These are phyloP conservation scores for Ophiostoma tasmaniense DNA, from an alignment of 2,329 filamentous ascomycete genomes.

Conservation along the genomic window DNA sequence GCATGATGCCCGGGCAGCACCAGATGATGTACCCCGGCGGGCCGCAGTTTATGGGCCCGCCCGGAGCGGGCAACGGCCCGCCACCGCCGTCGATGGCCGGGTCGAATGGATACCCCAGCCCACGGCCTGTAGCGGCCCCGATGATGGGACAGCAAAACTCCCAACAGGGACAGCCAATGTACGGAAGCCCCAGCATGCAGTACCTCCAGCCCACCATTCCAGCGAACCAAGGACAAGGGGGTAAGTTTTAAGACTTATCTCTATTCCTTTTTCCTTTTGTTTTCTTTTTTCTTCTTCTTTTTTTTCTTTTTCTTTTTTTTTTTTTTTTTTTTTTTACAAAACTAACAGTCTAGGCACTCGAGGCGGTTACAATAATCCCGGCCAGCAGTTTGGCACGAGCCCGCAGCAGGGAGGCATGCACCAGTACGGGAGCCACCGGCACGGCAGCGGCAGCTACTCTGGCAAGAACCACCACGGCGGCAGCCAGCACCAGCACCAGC, in stretches of 20 bases:
- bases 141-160: slow-evolving; percentile 96
- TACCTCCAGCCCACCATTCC: slow-evolving; percentile 69
- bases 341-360: slow-evolving; percentile 36
- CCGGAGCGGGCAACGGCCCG: slow-evolving; percentile 27
- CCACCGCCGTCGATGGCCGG: slow-evolving; percentile 54
- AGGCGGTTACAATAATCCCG: slow-evolving; percentile 47
- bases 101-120: slow-evolving; percentile 77
- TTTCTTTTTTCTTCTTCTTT: neutral
- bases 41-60: slow-evolving; percentile 57
- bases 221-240: slow-evolving; percentile 55
- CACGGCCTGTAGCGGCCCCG: slow-evolving; percentile 60
- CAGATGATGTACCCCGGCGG: slow-evolving; percentile 73
- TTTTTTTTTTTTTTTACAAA: neutral
- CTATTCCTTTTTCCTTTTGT: neutral
- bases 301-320: neutral
- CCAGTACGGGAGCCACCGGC: slow-evolving; percentile 53
- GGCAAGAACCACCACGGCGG: slow-evolving; percentile 38
- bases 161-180: slow-evolving; percentile 76
- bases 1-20: slow-evolving; percentile 56
- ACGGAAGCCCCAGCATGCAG: slow-evolving; percentile 62
- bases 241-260: slow-evolving; percentile 38
- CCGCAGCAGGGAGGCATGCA: slow-evolving; percentile 50
- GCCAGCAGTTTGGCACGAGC: slow-evolving; percentile 56
- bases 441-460: slow-evolving; percentile 45
- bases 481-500: slow-evolving; percentile 28